Base-by-base conservation (phyloP, 495 filamentous ascomycete species). In the Aspergillus ostianus region DNA sequence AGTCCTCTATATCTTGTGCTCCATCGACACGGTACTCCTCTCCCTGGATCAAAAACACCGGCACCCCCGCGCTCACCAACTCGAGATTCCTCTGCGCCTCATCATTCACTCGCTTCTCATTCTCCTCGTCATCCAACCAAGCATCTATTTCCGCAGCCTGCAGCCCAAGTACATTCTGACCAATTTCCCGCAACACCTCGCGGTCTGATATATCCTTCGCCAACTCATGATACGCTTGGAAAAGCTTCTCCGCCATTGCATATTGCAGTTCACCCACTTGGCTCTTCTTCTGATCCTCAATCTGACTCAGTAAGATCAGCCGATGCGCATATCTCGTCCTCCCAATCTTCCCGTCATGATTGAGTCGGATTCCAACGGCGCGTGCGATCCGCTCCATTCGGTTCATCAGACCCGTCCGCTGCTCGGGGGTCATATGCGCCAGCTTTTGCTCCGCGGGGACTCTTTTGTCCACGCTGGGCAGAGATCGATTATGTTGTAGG, bases 1-100 rank as follows among this genome's bases (percentile, higher is more conserved):
- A 75, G 9, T 62, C 68, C 55, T 66, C 50, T 21, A 61, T 49
- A 47, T 85, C 80, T 64, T 82, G 77, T 1, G 81, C 82, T 0
- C 84, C 83, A 19, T 74, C 65, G 13, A 86, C 53, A 44, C 73
- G 68, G 63, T 74, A 76, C 56, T 71, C 73, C 18, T 30, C 5
- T 5, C 66, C 78, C 23, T 84, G 78, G 19, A 87, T 77, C 20
- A 77, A 80, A 64, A 88, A 87, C 59, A 84, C 74, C 2, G 86
- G 87, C 29, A 90, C 87, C 6, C 1, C 86, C 21, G 59, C 70
- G 26, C 87, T 74, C 19, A 77, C 73, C 41, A 70, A 65, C 48
- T 62, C 46, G 45, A 80, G 74, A 49, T 83, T 83, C 55, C 76
- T 67, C 58, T 67, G 64, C 49, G 84, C 85, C 62, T 87, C 84